Evolutionary conservation across 768 basidiomycete genomes (phyloP), one percentile per base, ranked within the genome.

Genomic region (Tricholoma bakamatsutake): DNA sequence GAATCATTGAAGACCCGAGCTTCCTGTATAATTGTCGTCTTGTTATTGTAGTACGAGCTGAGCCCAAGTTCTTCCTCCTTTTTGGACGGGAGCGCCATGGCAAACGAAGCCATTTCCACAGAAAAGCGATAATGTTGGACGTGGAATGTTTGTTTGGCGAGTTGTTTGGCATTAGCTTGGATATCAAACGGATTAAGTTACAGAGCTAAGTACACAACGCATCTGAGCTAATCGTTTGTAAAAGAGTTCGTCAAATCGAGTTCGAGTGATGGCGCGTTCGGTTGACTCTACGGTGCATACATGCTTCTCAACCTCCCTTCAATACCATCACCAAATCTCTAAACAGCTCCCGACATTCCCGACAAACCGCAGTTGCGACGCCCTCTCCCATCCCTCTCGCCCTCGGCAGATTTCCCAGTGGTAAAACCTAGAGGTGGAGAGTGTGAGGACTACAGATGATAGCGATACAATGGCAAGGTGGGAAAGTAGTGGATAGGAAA

Each of bases 1-100:
- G 96, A 97, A 68, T 98, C 96, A 75, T 99, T 98, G 85, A 99
- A 99, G 56, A 94, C 90, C 62, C 97, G 86, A 57, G 97, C 95
- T 71, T 99, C 97, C 71, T 98, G 97, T 62, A 98, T 90, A 61
- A 98, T 89, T 1, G 96, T 97, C 18, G 93, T 95, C 73, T 98
- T 98, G 80, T 98, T 96, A 75, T 93, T 93, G 71, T 92, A 90
- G 72, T 90, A 95, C 52, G 87, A 83, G 77, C 90, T 93, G 64
- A 97, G 84, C 53, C 91, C 88, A 71, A 81, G 85, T 77, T 97
- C 95, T 66, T 98, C 96, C 74, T 98, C 95, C 79, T 95, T 95
- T 80, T 98, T 98, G 62, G 88, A 92, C 66, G 81, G 79, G 73
- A 90, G 87, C 62, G 85, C 80, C 83, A 90, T 82, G 67, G 73